Evolutionary conservation across 2,329 filamentous ascomycete species (phyloP).

Genomic region (Didymellaceae sp.): DNA sequence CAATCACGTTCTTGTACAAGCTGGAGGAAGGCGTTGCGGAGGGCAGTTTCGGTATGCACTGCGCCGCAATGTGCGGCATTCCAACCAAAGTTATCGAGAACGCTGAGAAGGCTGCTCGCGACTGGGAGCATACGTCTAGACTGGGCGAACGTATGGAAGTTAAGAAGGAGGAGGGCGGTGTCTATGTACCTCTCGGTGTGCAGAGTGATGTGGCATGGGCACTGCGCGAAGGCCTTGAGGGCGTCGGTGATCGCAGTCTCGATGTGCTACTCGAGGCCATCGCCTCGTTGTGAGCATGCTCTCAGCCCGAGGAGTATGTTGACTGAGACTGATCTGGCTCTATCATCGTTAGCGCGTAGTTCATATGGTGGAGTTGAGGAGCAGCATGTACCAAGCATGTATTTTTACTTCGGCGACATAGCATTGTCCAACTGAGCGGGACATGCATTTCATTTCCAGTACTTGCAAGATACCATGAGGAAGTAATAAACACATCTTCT

Average conservation of each 20-base stretch:
- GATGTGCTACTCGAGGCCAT: slow-evolving; percentile 65
- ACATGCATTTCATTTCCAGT: background rate
- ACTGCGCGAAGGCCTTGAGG: slow-evolving; percentile 62
- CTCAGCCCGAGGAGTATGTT: background rate
- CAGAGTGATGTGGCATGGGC: slow-evolving; percentile 86
- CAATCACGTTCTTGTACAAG: slow-evolving; percentile 97
- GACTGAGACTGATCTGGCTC: background rate
- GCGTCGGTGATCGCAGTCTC: slow-evolving; percentile 58
- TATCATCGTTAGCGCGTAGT: too few relatives aligned
- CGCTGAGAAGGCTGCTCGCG: slow-evolving; percentile 85
- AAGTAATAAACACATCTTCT: too few relatives aligned
- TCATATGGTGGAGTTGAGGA: background rate
- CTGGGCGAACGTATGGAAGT: slow-evolving; percentile 87
- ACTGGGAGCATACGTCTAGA: slow-evolving; percentile 94
- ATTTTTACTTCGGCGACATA: background rate
- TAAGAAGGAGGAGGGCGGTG: slow-evolving; percentile 70
- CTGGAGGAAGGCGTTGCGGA: slow-evolving; percentile 93
- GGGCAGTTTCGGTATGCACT: slow-evolving; percentile 98
- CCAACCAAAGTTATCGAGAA: slow-evolving; percentile 79
- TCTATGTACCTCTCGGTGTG: slow-evolving; percentile 82
- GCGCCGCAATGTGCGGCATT: slow-evolving; percentile 97
- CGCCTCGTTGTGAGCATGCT: slow-evolving; percentile 54
- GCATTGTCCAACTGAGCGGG: background rate
- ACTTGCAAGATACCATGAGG: background rate
- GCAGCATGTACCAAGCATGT: background rate